A percentile compares a stretch with the other conserved stretches of the same genome.
Conservation (phyloP, 2,329 filamentous ascomycete species). For the Beauveria caledonica region DNA sequence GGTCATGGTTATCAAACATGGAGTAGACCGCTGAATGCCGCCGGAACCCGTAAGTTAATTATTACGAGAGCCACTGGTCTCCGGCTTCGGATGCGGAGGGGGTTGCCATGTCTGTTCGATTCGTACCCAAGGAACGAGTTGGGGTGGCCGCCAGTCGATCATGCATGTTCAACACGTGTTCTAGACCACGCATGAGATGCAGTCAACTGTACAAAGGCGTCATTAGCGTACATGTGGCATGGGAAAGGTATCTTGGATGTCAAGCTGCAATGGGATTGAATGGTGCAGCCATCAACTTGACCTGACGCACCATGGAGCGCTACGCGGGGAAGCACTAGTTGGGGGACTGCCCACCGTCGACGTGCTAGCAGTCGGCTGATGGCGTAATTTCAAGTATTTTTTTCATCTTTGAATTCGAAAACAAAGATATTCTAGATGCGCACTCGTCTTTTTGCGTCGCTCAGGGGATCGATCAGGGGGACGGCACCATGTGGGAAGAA, state of each 20-base stretch:
- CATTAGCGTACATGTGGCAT: neutral
- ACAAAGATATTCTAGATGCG: too few species aligned
- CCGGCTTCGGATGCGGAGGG: conserved; percentile 8
- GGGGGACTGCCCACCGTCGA: too few species aligned
- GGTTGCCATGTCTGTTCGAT: neutral
- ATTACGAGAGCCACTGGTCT: neutral
- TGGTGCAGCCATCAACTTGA: too few species aligned
- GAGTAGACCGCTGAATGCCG: conserved; percentile 11
- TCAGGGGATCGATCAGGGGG: too few species aligned
- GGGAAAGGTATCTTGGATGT: neutral
- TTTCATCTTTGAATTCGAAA: too few species aligned
- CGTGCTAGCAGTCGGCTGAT: too few species aligned
- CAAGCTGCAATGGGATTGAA: neutral
- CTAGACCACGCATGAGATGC: conserved; percentile 1
- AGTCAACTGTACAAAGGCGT: neutral
- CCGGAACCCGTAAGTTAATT: conserved; percentile 6
- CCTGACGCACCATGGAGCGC: too few species aligned
- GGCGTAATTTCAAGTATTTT: too few species aligned
- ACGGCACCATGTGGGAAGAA: too few species aligned
- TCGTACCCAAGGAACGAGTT: neutral
- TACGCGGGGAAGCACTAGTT: too few species aligned
- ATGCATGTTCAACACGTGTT: neutral
- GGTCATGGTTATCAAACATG: neutral
- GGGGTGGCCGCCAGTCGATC: neutral
- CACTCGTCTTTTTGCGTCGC: too few species aligned